Evolutionary conservation across 164 flowering plant genomes (phyloP).

Genomic region (Magnolia sinica): DNA sequence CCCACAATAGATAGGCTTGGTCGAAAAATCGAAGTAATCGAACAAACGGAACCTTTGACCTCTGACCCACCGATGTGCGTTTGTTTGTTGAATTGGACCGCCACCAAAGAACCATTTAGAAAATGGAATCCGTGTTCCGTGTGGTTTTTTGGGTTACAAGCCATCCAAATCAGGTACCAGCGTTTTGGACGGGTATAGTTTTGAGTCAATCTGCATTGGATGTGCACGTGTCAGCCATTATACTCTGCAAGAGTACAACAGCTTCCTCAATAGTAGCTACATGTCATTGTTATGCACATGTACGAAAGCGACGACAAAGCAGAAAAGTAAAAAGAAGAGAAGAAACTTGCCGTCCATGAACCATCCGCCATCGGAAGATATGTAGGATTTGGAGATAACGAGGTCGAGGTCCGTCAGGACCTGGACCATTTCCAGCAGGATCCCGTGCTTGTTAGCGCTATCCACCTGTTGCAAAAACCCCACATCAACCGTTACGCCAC

Average conservation of each 20-base stretch:
- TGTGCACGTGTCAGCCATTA: background rate
- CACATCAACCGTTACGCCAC: too few species aligned
- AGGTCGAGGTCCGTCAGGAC: conserved; percentile 92
- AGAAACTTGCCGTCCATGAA: conserved; percentile 80
- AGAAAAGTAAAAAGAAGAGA: background rate
- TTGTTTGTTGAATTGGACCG: too few species aligned
- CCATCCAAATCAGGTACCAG: too few species aligned
- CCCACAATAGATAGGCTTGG: too few species aligned
- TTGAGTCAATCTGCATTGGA: too few species aligned
- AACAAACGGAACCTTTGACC: too few species aligned
- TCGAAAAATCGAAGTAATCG: too few species aligned
- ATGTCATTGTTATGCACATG: background rate
- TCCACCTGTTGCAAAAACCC: conserved; percentile 52
- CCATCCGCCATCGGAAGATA: conserved; percentile 92
- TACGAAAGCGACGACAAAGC: background rate
- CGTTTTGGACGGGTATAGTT: too few species aligned
- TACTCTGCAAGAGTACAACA: background rate
- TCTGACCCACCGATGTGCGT: too few species aligned
- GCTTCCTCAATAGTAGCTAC: background rate
- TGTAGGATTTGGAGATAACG: conserved; percentile 83
- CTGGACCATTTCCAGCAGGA: conserved; percentile 87
- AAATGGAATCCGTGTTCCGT: too few species aligned
- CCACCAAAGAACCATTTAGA: too few species aligned
- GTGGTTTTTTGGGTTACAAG: too few species aligned
- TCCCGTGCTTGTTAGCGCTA: conserved; percentile 76